Base-by-base conservation (phyloP, 495 filamentous ascomycete species). In the Hypoxylon cercidicola region DNA sequence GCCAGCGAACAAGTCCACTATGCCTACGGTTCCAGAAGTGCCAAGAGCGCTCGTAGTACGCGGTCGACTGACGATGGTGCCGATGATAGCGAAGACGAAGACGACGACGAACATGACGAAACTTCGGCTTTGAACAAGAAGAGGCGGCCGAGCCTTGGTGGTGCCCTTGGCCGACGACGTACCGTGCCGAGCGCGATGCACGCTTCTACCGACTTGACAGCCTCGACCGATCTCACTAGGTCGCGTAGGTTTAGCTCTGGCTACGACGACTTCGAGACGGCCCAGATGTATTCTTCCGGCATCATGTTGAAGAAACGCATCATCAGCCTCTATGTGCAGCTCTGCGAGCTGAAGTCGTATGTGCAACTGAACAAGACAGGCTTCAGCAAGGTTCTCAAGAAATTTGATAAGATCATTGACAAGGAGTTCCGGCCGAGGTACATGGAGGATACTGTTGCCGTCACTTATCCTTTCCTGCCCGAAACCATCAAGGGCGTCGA, bases 321-420 rank as follows among this genome's bases (percentile, higher is more conserved):
- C 45, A 86, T 96, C 55, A 90, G 88, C 69, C 78, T 91, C 49
- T 99, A 97, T 69, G 96, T 98, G 50, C 89, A 90, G 56, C 78
- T 98, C n/a, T 97, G 95, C 78, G 95, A 97, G 66, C 85, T 99
- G 55, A 92, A 96, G 73, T 97, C 93, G 12, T 99, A 93, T 73
- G 87, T 95, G 52, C 95, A 99, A 77, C 82, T 99, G 41, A 99
- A 99, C 81, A 89, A 88, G 77, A 99, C 95, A 0, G 95, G 95
- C 2, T 99, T 99, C 77, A 84, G 87, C 40, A 99, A 99, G 77
- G 93, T 93, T 3, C 77, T 97, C 66, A 99, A 99, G 80, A 99
- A 99, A 74, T 99, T 95, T 72, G 95, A 99, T 81, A 99, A 99
- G 82, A 97, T 90, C 50, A 79, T 95, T 28, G 89, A 97, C 72